Evolutionary conservation across 352 stramenopile species (phyloP).

Genomic region (Phytophthora meadii): DNA sequence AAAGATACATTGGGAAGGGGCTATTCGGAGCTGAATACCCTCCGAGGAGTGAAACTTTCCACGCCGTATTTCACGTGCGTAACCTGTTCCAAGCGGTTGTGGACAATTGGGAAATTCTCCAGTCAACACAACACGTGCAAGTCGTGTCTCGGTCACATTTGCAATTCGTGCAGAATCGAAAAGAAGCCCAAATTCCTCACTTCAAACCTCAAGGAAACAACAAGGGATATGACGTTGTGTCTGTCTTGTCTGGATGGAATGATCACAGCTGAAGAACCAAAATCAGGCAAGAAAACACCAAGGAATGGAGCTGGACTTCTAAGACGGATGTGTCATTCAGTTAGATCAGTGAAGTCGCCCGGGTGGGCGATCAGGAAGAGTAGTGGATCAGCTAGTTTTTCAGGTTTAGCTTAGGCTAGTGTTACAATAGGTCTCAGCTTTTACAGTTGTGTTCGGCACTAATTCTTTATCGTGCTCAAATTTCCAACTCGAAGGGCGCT

Average conservation of each 20-base stretch:
- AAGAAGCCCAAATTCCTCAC: conserved; percentile 22
- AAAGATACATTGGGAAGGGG: conserved; percentile 19
- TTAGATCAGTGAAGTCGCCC: conserved; percentile 11
- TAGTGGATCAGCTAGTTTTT: conserved; percentile 8
- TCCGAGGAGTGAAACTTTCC: conserved; percentile 6
- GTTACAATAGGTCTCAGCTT: background rate
- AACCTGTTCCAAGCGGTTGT: conserved; percentile 19
- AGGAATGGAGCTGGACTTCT: conserved; percentile 5
- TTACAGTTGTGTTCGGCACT: too few relatives aligned
- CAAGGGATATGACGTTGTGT: conserved; percentile 11
- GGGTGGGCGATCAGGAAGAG: conserved; percentile 14
- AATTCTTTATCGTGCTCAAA: too few relatives aligned
- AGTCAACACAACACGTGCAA: conserved; percentile 16
- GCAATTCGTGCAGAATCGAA: conserved; percentile 19
- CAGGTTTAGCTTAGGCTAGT: background rate
- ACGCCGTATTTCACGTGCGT: conserved; percentile 20
- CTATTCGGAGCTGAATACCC: conserved; percentile 20
- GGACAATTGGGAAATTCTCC: conserved; percentile 11
- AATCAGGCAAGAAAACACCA: conserved; percentile 3
- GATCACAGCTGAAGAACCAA: conserved; percentile 12
- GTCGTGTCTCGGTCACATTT: conserved; percentile 11
- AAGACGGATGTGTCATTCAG: conserved; percentile 19
- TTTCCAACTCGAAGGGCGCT: too few relatives aligned
- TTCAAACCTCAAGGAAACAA: conserved; percentile 14
- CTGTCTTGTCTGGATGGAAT: conserved; percentile 12